Conservation (phyloP, 805 yeast species). For the Debaryomyces maramus region DNA sequence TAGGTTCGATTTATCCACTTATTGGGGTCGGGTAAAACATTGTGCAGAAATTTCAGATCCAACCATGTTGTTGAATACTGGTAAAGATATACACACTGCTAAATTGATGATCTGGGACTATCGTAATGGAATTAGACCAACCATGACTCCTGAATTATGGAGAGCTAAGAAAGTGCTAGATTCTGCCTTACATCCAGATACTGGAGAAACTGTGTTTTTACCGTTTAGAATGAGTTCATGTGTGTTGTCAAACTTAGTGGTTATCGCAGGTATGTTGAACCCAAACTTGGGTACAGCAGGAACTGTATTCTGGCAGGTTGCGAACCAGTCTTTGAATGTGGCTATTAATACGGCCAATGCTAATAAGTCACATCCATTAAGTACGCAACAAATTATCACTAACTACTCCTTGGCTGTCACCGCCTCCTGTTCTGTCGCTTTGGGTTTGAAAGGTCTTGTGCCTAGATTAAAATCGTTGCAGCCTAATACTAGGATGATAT, state of each 20-base stretch:
- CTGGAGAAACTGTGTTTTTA: conserved; percentile 85
- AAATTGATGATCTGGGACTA: conserved; percentile 67
- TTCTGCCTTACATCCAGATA: conserved; percentile 94
- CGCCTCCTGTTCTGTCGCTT: conserved; percentile 93
- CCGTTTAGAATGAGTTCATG: conserved; percentile 98
- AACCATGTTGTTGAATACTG: conserved; percentile 74
- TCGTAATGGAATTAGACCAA: conserved; percentile 61
- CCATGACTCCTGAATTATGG: conserved; percentile 85
- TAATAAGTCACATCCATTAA: conserved; percentile 88
- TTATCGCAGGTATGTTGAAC: conserved; percentile 96
- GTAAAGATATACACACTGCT: conserved; percentile 62
- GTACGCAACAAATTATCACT: conserved; percentile 71
- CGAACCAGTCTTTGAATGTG: conserved; percentile 94
- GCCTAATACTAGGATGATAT: conserved; percentile 66
- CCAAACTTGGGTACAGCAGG: conserved; percentile 90
- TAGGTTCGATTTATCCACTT: conserved; percentile 73
- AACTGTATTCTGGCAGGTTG: conserved; percentile 95
- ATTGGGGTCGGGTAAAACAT: conserved; percentile 93
- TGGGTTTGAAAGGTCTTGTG: conserved; percentile 89
- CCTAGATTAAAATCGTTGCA: conserved; percentile 73
- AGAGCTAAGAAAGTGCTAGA: conserved; percentile 82
- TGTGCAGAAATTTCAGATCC: conserved; percentile 95
- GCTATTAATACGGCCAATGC: conserved; percentile 97
- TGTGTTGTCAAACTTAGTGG: conserved; percentile 89
- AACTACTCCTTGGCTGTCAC: conserved; percentile 87